Conservation (phyloP, 257 asterid genomes). For the Buddleja alternifolia region DNA sequence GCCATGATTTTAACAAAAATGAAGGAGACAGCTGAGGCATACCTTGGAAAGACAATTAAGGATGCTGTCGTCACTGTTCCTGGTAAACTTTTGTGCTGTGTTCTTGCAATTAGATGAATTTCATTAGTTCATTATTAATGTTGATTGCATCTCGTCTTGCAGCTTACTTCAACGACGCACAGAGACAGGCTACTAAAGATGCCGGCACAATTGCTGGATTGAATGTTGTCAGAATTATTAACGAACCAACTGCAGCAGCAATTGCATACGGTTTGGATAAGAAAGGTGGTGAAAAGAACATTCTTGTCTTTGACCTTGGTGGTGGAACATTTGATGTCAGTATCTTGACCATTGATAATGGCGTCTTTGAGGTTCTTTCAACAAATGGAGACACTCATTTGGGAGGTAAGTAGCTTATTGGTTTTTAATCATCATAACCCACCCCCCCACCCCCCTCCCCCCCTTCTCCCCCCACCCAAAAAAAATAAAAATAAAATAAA, state of each 20-base stretch:
- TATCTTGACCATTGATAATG: constrained; percentile 89
- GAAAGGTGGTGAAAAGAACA: constrained; percentile 92
- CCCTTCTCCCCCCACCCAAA: no score
- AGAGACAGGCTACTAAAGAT: constrained; percentile 94
- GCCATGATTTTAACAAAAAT: constrained; percentile 90
- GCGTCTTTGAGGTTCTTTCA: constrained; percentile 95
- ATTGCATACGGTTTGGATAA: constrained; percentile 94
- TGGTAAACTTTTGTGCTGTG: constrained; percentile 39
- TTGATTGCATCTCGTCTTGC: constrained; percentile 26
- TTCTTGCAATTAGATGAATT: not conserved
- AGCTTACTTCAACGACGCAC: constrained; percentile 98
- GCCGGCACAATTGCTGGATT: constrained; percentile 92
- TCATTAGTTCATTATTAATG: constrained; percentile 19
- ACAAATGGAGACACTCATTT: constrained; percentile 98
- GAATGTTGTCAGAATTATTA: constrained; percentile 88
- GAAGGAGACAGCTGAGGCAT: constrained; percentile 95
- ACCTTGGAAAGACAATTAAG: constrained; percentile 86
- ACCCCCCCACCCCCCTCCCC: no score
- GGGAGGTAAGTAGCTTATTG: constrained; percentile 65
- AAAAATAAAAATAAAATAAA: no score
- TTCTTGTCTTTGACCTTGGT: constrained; percentile 96
- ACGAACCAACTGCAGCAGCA: constrained; percentile 97
- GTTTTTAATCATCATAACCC: no score
- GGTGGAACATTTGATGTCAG: constrained; percentile 99
- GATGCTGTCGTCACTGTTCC: constrained; percentile 97